Evolutionary conservation across 1,284 basidiomycete genomes (phyloP).

Genomic region (Irpex rosettiformis): DNA sequence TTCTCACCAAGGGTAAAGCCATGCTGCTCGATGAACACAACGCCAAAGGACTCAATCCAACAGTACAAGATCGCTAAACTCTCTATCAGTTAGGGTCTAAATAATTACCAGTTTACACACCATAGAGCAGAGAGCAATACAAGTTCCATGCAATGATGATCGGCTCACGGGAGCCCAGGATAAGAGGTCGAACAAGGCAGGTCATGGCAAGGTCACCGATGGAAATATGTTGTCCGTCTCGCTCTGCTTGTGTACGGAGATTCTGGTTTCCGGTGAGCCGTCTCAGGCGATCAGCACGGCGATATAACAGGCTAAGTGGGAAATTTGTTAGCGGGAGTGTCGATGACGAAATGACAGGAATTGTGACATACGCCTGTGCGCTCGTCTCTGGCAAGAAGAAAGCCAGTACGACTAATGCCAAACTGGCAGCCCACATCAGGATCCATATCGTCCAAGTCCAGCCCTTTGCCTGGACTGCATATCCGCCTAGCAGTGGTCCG

Average conservation of each 20-base stretch:
- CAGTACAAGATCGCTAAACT: constrained; percentile 24
- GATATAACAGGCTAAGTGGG: constrained; percentile 40
- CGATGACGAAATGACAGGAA: neutral
- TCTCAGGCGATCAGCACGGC: constrained; percentile 27
- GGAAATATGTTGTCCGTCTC: constrained; percentile 22
- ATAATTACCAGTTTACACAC: constrained; percentile 6
- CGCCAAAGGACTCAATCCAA: constrained; percentile 30
- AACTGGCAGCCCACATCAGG: constrained; percentile 43
- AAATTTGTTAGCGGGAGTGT: neutral
- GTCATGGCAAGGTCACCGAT: constrained; percentile 22
- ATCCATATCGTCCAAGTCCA: constrained; percentile 59
- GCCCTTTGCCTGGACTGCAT: constrained; percentile 29
- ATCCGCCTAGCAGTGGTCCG: constrained; percentile 45
- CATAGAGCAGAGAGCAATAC: constrained; percentile 42
- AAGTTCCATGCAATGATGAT: constrained; percentile 39
- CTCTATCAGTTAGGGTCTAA: neutral
- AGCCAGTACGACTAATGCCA: constrained; percentile 37
- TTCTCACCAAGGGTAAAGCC: constrained; percentile 32
- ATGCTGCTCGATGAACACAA: constrained; percentile 33
- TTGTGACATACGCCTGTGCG: constrained; percentile 8
- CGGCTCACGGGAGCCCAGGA: constrained; percentile 37
- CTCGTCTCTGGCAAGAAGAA: constrained; percentile 51
- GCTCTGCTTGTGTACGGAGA: constrained; percentile 25
- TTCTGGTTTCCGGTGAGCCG: constrained; percentile 27
- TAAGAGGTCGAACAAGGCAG: constrained; percentile 37